Conservation (phyloP, 331 rosid genomes). For the Spiraea crenata region DNA sequence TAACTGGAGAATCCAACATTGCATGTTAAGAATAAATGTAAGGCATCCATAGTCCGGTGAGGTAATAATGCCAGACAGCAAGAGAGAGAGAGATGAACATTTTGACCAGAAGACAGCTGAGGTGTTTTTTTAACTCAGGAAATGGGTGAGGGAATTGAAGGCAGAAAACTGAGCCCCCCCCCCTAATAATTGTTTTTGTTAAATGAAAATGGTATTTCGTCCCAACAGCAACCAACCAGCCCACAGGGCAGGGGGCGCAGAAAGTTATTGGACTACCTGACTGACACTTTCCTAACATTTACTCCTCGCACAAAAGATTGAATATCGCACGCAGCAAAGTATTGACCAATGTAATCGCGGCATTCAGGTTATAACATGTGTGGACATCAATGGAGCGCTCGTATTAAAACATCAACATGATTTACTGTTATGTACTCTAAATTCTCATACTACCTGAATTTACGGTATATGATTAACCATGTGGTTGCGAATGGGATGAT, state of each 20-base stretch:
- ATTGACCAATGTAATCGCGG: not conserved
- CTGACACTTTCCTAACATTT: not conserved
- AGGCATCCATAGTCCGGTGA: slow-evolving; percentile 17
- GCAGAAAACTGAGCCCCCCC: not conserved
- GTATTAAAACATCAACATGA: no score
- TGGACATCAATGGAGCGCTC: no score
- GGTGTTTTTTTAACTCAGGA: slow-evolving; percentile 26
- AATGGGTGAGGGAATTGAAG: slow-evolving; percentile 54
- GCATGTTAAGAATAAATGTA: not conserved
- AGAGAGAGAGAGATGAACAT: slow-evolving; percentile 30
- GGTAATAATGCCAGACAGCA: slow-evolving; percentile 26
- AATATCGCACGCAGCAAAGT: not conserved
- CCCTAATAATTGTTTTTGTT: not conserved
- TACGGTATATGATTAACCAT: no score
- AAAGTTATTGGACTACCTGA: not conserved
- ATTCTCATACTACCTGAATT: no score
- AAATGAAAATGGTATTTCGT: not conserved
- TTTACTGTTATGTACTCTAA: no score
- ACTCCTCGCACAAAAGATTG: not conserved
- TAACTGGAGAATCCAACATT: not conserved
- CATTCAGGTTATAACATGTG: no score
- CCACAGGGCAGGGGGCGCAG: not conserved
- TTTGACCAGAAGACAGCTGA: slow-evolving; percentile 4
- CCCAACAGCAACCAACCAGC: not conserved
- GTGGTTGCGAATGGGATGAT: no score